phyloP scores from a whole-genome alignment of 1,139 yeast genomes.

The Ogataea hybrid region DNA sequence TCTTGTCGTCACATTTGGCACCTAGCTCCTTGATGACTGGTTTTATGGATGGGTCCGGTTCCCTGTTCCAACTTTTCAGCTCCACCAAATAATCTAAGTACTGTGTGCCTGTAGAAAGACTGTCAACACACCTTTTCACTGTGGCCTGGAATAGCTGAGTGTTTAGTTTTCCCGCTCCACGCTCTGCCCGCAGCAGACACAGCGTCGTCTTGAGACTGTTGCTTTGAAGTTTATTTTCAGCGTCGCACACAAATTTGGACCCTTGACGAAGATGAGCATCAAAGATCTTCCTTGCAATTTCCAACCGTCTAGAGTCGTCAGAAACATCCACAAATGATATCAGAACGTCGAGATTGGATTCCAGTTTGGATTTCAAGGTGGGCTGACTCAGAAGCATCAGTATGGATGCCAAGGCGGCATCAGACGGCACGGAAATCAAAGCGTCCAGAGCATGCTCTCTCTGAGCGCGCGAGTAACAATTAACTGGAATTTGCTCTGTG shows the following conservation, averaged over 20 bases:
- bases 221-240: background rate
- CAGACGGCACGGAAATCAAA: constrained; percentile 21
- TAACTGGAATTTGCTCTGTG: constrained; percentile 43
- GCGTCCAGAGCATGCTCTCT: constrained; percentile 41
- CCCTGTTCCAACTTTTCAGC: constrained; percentile 4
- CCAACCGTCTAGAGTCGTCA: constrained; percentile 17
- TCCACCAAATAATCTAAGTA: constrained; percentile 7
- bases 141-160: constrained; percentile 1
- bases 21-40: constrained; percentile 15
- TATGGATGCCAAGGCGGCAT: background rate
- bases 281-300: constrained; percentile 10
- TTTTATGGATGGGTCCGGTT: constrained; percentile 7
- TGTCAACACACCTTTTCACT: constrained; percentile 6
- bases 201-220: constrained; percentile 3
- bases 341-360: constrained; percentile 38
- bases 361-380: constrained; percentile 50
- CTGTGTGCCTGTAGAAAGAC: background rate
- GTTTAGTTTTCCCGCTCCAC: constrained; percentile 2
- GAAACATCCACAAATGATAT: constrained; percentile 27
- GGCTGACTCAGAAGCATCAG: constrained; percentile 41
- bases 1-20: background rate
- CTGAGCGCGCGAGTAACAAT: constrained; percentile 43
- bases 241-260: background rate
- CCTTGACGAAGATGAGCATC: constrained; percentile 20
- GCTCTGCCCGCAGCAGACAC: constrained; percentile 11